phyloP scores from a whole-genome alignment of 768 basidiomycete genomes.

The Pleurotus djamor region DNA sequence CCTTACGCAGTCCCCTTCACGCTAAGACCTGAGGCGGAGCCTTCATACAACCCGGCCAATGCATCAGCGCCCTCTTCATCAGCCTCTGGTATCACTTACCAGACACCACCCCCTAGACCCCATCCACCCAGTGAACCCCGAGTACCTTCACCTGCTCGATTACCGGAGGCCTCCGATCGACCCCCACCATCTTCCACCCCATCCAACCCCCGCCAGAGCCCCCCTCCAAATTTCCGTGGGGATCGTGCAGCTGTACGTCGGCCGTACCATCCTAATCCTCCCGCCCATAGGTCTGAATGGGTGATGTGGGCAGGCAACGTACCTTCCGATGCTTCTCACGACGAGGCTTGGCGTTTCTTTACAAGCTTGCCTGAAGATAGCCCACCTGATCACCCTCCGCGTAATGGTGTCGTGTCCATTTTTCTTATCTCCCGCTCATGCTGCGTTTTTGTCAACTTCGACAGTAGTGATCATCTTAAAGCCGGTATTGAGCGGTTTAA shows the following conservation, averaged over 20 bases:
- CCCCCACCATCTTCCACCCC: background rate
- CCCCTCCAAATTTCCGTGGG: no score
- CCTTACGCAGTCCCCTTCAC: conserved; percentile 29
- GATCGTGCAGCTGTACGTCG: conserved; percentile 40
- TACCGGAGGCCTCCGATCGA: background rate
- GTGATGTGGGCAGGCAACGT: conserved; percentile 98
- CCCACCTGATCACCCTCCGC: background rate
- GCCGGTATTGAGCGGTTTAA: conserved; percentile 73
- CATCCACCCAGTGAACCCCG: background rate
- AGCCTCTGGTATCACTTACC: conserved; percentile 4
- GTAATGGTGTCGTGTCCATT: conserved; percentile 68
- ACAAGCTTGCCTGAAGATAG: conserved; percentile 25
- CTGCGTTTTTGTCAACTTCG: conserved; percentile 93
- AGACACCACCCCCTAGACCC: conserved; percentile 1
- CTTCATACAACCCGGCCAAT: conserved; percentile 12
- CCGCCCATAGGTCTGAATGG: conserved; percentile 81
- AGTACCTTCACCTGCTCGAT: background rate
- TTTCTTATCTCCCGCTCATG: conserved; percentile 95
- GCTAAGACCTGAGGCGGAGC: conserved; percentile 18
- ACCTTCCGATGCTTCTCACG: conserved; percentile 75
- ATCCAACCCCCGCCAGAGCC: background rate
- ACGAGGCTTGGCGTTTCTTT: conserved; percentile 89
- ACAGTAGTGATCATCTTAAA: conserved; percentile 56
- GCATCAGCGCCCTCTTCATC: conserved; percentile 17
- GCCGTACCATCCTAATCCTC: conserved; percentile 68